Base-by-base conservation (phyloP, 768 basidiomycete genomes). In the Pleurotus djamor region DNA sequence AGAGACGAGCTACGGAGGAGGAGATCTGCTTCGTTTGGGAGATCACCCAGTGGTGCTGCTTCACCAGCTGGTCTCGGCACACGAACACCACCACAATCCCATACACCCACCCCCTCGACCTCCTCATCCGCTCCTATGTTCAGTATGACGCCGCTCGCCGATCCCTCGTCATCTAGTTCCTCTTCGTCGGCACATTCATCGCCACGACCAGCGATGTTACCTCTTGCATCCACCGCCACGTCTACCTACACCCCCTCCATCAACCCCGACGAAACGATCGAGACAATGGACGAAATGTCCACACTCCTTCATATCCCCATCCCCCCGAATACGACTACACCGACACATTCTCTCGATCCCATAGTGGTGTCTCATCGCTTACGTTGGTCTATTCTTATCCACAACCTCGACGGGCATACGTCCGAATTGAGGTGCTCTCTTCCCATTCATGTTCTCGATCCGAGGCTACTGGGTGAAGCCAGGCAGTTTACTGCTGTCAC, bases 351-450 rank as follows among this genome's bases (percentile, higher is more conserved):
- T 4, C 77, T 91, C 35, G 89, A 91, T 60, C 95, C 95, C 0
- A 85, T 96, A 57, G 74, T 75, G 16, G 79, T 94, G 17, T 79
- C 79, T 2, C 93, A 98, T 73, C 87, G 90, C 51, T 82, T 98
- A 65, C 83, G 88, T 41, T 92, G 91, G 91, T 83, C 71, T 13
- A 89, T 93, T 61, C 76, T 87, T 55, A 89, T 96, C 67, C 80
- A 79, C 62, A 98, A 98, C 69, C 79, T 80, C 5, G 96, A 98
- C 68, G 95, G 95, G 0, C 96, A 98, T 69, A 88, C 87, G 2
- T 96, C 94, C 7, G 94, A 98, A 71, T 79, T 98, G n/a, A 87
- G 95, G 13, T 98, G 96, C 71, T 94, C 94, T 1, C 80, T 98
- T 4, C 96, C 96, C 0, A 73, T 98, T 36, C 85, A 92, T 67